Evolutionary conservation across 2,329 filamentous ascomycete genomes (phyloP).

Genomic region (Aspergillus sclerotialis): DNA sequence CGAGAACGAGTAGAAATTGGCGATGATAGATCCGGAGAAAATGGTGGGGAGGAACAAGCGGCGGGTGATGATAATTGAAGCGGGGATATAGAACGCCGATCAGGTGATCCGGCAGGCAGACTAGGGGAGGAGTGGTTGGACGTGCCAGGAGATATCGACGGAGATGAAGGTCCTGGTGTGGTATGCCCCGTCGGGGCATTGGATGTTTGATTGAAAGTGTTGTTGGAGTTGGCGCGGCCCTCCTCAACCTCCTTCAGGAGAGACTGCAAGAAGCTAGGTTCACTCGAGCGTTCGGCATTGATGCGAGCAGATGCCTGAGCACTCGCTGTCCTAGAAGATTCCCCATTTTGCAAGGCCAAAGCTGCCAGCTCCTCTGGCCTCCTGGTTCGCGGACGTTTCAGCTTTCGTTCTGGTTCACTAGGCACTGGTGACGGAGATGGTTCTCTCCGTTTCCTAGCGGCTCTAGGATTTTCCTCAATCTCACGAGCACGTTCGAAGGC

Average conservation of each 20-base stretch:
- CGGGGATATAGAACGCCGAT: slow-evolving; percentile 27
- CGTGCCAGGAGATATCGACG: slow-evolving; percentile 33
- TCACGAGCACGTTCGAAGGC: slow-evolving; percentile 80
- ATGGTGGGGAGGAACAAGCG: slow-evolving; percentile 33
- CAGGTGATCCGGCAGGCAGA: slow-evolving; percentile 31
- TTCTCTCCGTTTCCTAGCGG: slow-evolving; percentile 45
- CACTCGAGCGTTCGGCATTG: slow-evolving; percentile 37
- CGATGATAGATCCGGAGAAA: slow-evolving; percentile 67
- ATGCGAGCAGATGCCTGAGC: slow-evolving; percentile 25
- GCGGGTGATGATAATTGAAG: slow-evolving; percentile 26
- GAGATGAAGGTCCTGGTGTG: slow-evolving; percentile 35
- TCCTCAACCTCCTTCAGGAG: slow-evolving; percentile 80
- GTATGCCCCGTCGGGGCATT: slow-evolving; percentile 32
- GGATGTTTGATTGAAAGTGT: slow-evolving; percentile 24
- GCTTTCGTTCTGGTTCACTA: slow-evolving; percentile 66
- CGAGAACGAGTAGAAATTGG: slow-evolving; percentile 43
- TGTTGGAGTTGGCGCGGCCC: slow-evolving; percentile 26
- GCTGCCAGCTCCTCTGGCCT: slow-evolving; percentile 51
- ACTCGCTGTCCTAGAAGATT: slow-evolving; percentile 30
- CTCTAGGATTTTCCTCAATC: slow-evolving; percentile 46
- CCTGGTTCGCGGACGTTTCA: slow-evolving; percentile 80
- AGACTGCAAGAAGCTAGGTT: slow-evolving; percentile 77
- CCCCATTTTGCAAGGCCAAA: slow-evolving; percentile 35
- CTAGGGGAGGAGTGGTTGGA: slow-evolving; percentile 36
- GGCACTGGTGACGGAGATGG: slow-evolving; percentile 64